Conservation (phyloP, 192 early-diverging fungal species). For the Backusella morwellensis region DNA sequence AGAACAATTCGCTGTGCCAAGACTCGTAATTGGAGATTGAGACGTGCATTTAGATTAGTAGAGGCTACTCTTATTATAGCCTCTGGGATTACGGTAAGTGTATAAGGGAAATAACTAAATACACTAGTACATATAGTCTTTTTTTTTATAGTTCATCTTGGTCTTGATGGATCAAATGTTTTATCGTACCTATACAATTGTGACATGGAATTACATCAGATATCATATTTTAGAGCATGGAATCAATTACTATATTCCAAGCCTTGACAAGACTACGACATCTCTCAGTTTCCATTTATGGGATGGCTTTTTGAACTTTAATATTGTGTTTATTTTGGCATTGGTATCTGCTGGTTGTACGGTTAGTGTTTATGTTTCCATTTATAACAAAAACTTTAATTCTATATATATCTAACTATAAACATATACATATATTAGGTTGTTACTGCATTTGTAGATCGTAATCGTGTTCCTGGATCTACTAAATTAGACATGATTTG, state of each 20-base stretch:
- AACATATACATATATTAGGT: constrained; percentile 24
- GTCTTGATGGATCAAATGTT: constrained; percentile 70
- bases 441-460: constrained; percentile 41
- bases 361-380: constrained; percentile 34
- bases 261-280: constrained; percentile 51
- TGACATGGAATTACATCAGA: constrained; percentile 81
- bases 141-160: constrained; percentile 52
- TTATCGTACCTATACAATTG: constrained; percentile 67
- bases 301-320: constrained; percentile 90
- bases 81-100: constrained; percentile 40
- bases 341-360: constrained; percentile 57
- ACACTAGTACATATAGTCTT: background rate
- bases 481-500: constrained; percentile 19
- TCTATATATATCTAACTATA: too few species aligned
- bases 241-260: background rate
- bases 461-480: constrained; percentile 36
- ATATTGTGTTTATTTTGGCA: constrained; percentile 73
- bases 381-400: background rate
- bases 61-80: constrained; percentile 29
- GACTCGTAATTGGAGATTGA: constrained; percentile 41
- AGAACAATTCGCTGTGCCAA: constrained; percentile 17
- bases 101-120: background rate
- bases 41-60: constrained; percentile 39
- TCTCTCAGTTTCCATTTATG: constrained; percentile 91
- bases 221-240: constrained; percentile 86